These are phyloP conservation scores for Suhomyces terraborum DNA, from an alignment of 1,139 yeast genomes.

Conservation along the genomic window DNA sequence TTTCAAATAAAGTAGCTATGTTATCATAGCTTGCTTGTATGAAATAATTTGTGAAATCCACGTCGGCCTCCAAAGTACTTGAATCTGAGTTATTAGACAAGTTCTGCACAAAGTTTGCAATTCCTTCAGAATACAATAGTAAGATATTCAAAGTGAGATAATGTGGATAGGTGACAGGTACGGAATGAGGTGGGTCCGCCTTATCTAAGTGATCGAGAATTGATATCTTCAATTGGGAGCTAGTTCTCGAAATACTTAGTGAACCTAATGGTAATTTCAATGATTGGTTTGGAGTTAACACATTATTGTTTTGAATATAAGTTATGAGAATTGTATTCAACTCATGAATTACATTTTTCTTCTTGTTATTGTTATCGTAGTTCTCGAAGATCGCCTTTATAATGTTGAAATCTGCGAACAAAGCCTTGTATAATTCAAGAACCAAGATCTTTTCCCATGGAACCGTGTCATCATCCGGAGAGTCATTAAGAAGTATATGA, in stretches of 20 bases:
- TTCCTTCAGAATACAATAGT: constrained; percentile 64
- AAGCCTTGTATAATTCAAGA: constrained; percentile 66
- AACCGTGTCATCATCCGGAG: constrained; percentile 16
- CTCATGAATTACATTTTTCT: constrained; percentile 64
- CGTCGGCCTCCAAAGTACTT: constrained; percentile 34
- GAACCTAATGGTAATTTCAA: constrained; percentile 28
- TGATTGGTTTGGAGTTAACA: constrained; percentile 35
- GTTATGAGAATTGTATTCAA: constrained; percentile 51
- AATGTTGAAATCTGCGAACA: constrained; percentile 58
- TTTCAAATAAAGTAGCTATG: constrained; percentile 48
- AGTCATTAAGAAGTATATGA: constrained; percentile 52
- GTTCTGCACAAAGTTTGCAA: constrained; percentile 55
- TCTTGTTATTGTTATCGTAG: constrained; percentile 60
- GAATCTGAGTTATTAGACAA: constrained; percentile 34
- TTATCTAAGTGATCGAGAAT: constrained; percentile 80
- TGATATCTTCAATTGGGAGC: constrained; percentile 49
- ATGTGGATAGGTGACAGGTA: constrained; percentile 64
- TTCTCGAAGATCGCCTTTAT: constrained; percentile 56
- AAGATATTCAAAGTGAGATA: constrained; percentile 60
- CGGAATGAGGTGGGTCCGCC: constrained; percentile 60
- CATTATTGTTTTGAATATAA: constrained; percentile 29
- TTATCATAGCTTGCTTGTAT: constrained; percentile 48
- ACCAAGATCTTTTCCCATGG: constrained; percentile 74
- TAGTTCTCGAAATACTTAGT: constrained; percentile 27
- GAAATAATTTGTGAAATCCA: constrained; percentile 42